Conservation (phyloP, 345 rosid genomes). For the Raphanus sativus region DNA sequence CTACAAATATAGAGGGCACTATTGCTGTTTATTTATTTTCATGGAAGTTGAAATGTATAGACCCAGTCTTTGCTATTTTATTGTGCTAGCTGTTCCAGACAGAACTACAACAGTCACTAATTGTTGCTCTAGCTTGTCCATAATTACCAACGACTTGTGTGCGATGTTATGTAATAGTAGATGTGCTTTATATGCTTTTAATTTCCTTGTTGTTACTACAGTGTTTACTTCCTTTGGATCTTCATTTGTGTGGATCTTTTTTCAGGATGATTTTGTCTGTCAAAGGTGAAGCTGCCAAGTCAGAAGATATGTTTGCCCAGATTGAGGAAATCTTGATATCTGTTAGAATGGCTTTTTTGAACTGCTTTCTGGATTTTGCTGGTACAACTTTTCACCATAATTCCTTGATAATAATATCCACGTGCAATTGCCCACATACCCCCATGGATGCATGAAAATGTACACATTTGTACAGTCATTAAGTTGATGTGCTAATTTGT, state of each 20-base stretch:
- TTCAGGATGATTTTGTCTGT: constrained; percentile 82
- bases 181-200: background rate
- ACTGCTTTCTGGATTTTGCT: constrained; percentile 96
- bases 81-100: constrained; percentile 10
- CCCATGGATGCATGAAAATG: background rate
- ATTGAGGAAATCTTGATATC: constrained; percentile 89
- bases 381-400: constrained; percentile 48
- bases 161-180: constrained; percentile 14
- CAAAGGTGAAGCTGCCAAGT: constrained; percentile 72
- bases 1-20: background rate
- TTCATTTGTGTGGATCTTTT: constrained; percentile 21
- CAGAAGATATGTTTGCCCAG: constrained; percentile 68
- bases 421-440: background rate
- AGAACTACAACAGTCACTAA: background rate
- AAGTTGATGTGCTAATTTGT: constrained; percentile 2
- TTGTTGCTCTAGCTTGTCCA: background rate
- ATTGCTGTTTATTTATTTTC: constrained; percentile 4
- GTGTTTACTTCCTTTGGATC: background rate
- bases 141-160: background rate
- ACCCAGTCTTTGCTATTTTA: background rate
- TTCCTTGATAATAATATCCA: background rate
- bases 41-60: background rate
- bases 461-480: background rate
- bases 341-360: constrained; percentile 84
- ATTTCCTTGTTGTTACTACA: background rate